A percentile compares a stretch with the other conserved stretches of the same genome.
These are phyloP conservation scores for Dendrobium huoshanense DNA, from an alignment of 106 monocot species.

Conservation along the genomic window DNA sequence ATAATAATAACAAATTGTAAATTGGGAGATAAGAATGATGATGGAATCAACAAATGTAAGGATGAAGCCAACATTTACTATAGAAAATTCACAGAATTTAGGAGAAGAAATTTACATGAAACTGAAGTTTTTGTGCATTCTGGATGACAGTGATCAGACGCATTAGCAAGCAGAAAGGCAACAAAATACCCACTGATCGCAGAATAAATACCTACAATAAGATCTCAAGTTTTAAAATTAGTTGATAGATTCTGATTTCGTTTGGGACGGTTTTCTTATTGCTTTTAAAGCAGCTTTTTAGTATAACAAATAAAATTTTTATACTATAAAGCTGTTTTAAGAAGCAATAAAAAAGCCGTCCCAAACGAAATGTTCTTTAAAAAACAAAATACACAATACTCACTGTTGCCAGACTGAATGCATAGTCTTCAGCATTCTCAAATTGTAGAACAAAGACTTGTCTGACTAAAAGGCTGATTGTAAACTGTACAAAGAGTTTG, in stretches of 20 bases:
- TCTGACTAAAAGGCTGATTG: constrained; percentile 31
- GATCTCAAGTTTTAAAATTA: neutral
- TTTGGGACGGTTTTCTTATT: too few relatives aligned
- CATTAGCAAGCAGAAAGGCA: constrained; percentile 53
- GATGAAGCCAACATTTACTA: neutral
- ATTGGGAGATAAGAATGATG: neutral
- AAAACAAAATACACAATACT: constrained; percentile 13
- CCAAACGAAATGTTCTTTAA: too few relatives aligned
- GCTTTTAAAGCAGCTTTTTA: too few relatives aligned
- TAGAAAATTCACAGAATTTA: too few relatives aligned
- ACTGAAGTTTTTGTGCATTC: constrained; percentile 16
- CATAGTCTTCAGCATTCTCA: constrained; percentile 33
- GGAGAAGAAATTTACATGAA: neutral
- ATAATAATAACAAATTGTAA: neutral
- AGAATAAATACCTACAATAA: constrained; percentile 39
- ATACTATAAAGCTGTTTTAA: too few relatives aligned
- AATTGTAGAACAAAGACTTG: constrained; percentile 34
- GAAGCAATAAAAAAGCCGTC: too few relatives aligned
- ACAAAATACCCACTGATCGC: constrained; percentile 52
- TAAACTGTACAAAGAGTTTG: constrained; percentile 29
- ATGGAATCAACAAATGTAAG: neutral
- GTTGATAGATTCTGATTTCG: too few relatives aligned
- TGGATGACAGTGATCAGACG: constrained; percentile 35
- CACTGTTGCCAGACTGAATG: constrained; percentile 35
- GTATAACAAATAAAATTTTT: too few relatives aligned